Conservation (phyloP, 441 rosid species). For the Adansonia gregorii region DNA sequence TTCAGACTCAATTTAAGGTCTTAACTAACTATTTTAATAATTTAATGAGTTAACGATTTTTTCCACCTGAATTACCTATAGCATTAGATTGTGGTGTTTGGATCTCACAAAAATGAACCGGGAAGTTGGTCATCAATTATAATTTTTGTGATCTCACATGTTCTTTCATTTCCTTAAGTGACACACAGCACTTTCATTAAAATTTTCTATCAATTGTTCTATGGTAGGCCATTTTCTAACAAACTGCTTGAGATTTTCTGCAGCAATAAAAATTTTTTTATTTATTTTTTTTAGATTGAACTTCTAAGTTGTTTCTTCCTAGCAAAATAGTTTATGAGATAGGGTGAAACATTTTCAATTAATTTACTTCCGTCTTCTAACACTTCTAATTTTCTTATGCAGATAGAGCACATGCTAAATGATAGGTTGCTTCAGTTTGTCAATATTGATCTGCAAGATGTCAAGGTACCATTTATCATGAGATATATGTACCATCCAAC, state of each 20-base stretch:
- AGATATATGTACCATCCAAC: background rate
- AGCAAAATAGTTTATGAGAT: background rate
- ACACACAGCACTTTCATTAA: background rate
- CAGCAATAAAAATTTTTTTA: background rate
- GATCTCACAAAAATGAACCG: background rate
- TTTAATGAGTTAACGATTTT: background rate
- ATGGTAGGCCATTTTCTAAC: background rate
- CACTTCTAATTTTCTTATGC: conserved; percentile 30
- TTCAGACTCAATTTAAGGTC: background rate
- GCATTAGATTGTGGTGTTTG: background rate
- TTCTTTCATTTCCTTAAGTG: background rate
- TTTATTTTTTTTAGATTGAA: background rate
- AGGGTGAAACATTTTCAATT: conserved; percentile 3
- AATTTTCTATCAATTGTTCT: conserved; percentile 13
- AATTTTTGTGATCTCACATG: background rate
- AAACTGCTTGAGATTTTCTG: conserved; percentile 9
- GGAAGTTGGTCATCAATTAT: background rate
- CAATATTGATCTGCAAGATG: conserved; percentile 58
- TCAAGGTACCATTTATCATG: conserved; percentile 49
- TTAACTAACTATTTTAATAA: conserved; percentile 11
- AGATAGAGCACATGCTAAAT: conserved; percentile 64
- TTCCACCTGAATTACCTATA: background rate
- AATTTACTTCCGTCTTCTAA: conserved; percentile 21
- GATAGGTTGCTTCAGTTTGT: conserved; percentile 58
- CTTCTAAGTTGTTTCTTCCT: background rate